A percentile compares a stretch with the other conserved stretches of the same genome.
phyloP scores from a whole-genome alignment of 208 protist genomes.

The Wallacemonas sp. region DNA sequence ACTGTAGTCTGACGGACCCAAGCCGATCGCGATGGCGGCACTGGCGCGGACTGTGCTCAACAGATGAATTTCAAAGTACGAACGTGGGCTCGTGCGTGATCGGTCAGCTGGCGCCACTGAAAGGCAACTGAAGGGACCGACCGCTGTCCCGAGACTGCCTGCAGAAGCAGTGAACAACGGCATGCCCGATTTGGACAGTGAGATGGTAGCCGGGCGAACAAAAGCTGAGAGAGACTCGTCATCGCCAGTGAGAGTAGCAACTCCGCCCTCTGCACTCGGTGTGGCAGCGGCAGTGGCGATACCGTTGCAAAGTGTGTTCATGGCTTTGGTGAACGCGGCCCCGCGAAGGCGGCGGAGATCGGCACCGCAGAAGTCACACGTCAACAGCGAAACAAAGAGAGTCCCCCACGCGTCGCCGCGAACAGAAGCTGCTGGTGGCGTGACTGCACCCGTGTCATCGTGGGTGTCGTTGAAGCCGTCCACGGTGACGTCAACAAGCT shows the following conservation, averaged over 20 bases:
- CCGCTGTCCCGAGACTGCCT: conserved; percentile 66
- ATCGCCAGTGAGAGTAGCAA: too few species aligned
- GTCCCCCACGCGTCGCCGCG: conserved; percentile 43
- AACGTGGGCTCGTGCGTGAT: too few species aligned
- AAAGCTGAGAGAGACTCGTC: neutral
- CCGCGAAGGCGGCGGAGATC: conserved; percentile 63
- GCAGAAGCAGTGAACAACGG: conserved; percentile 39
- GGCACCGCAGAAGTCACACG: conserved; percentile 48
- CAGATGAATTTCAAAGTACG: conserved; percentile 89
- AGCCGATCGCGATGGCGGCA: conserved; percentile 66
- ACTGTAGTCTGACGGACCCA: conserved; percentile 78
- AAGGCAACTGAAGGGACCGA: conserved; percentile 65
- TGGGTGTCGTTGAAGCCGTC: conserved; percentile 18
- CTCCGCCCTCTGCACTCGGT: too few species aligned
- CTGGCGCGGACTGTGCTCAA: conserved; percentile 58
- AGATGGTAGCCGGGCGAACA: conserved; percentile 34
- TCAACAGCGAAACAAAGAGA: conserved; percentile 62
- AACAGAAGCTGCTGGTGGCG: too few species aligned
- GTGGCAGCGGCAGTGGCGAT: conserved; percentile 8
- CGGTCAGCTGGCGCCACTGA: too few species aligned
- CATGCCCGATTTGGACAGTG: conserved; percentile 49
- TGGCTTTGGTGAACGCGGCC: conserved; percentile 19
- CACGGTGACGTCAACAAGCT: conserved; percentile 64
- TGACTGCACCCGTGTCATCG: neutral
- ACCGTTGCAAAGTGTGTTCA: conserved; percentile 12